A percentile compares a stretch with the other conserved stretches of the same genome.
Conservation (phyloP, 202 grass and related monocot genomes). For the Carex arenaria region DNA sequence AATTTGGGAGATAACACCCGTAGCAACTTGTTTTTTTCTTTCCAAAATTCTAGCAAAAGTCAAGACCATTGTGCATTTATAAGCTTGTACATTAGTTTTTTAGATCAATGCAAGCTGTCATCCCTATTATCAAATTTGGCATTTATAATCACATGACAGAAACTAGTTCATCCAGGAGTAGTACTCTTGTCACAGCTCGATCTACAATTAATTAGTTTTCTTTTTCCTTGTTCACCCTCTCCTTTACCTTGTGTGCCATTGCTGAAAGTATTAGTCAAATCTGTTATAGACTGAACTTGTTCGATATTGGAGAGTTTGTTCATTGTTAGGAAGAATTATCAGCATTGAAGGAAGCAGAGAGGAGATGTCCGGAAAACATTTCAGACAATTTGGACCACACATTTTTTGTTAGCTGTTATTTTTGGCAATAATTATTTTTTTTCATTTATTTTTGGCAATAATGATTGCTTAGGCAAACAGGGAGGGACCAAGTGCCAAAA, state of each 20-base stretch:
- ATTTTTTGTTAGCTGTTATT: no score
- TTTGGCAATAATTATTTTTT: neutral
- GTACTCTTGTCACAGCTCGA: no score
- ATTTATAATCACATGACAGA: no score
- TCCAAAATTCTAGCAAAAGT: no score
- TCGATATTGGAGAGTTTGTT: neutral
- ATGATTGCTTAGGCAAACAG: neutral
- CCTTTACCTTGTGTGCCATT: neutral
- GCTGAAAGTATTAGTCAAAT: neutral
- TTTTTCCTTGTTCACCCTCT: no score
- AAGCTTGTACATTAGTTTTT: no score
- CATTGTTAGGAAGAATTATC: neutral
- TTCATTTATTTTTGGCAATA: neutral
- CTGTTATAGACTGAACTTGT: neutral
- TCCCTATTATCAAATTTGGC: no score
- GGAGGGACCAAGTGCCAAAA: neutral
- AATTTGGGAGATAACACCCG: neutral
- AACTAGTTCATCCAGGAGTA: no score
- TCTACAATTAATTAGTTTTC: no score
- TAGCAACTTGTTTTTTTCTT: no score
- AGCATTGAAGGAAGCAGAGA: neutral
- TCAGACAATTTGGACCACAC: neutral
- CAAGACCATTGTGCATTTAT: no score
- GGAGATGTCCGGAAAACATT: neutral
- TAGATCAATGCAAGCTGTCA: no score